A percentile compares a stretch with the other conserved stretches of the same genome.
These are phyloP conservation scores for Populus hybrid DNA, from an alignment of 441 rosid species.

Conservation along the genomic window DNA sequence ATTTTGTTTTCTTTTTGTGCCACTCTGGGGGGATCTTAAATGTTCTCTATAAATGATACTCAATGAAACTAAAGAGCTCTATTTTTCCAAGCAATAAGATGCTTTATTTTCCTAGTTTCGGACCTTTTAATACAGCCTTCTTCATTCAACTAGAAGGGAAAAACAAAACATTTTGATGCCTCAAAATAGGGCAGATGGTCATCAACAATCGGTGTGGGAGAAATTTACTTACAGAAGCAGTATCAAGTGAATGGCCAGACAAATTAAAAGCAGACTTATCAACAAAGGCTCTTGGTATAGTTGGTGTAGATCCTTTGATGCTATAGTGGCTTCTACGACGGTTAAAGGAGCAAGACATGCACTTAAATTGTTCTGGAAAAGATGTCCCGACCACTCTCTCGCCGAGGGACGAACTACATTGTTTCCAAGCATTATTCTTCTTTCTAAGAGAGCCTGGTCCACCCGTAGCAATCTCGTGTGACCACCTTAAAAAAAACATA, in stretches of 20 bases:
- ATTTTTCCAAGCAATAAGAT: background rate
- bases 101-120: background rate
- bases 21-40: background rate
- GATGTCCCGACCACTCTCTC: slow-evolving; percentile 27
- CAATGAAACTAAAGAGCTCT: background rate
- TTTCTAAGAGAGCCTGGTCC: slow-evolving; percentile 28
- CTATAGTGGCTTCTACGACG: slow-evolving; percentile 36
- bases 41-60: background rate
- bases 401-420: slow-evolving; percentile 29
- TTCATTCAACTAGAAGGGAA: background rate
- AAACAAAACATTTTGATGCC: background rate
- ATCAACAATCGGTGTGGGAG: background rate
- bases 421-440: slow-evolving; percentile 39
- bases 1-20: background rate
- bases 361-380: slow-evolving; percentile 33
- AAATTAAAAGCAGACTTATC: slow-evolving; percentile 62
- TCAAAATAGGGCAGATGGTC: background rate
- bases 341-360: slow-evolving; percentile 47
- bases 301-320: slow-evolving; percentile 32
- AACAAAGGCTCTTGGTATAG: slow-evolving; percentile 40
- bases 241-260: slow-evolving; percentile 32
- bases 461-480: slow-evolving; percentile 29
- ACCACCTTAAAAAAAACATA: slow-evolving; percentile 44
- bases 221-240: slow-evolving; percentile 44
- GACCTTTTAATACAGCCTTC: background rate